Base-by-base conservation (phyloP, 1,284 basidiomycete genomes). In the Puccinia triticina region DNA sequence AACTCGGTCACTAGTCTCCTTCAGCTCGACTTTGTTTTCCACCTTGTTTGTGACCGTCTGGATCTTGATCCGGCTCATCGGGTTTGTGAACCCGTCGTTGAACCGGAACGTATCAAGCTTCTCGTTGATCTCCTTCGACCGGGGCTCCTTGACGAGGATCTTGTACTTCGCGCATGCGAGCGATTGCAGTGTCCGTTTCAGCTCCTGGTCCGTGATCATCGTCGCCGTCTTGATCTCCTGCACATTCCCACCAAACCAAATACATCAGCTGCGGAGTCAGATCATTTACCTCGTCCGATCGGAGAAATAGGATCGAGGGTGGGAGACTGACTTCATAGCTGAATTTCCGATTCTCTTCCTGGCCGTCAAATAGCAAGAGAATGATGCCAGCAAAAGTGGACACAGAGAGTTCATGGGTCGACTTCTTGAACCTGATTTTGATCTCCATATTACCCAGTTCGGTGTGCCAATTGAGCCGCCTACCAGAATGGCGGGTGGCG, bases 91-190 rank as follows among this genome's bases (percentile, higher is more conserved):
- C 71, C 90, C 90, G 21, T 88, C 86, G 85, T 99, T 98, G 90
- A 98, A 99, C 0, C 92, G 91, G 87, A 99, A 99, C 0, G 90
- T 89, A 86, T 99, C 97, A 21, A 88, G 89, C 0, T 89, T 85
- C 80, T 91, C 88, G 43, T 74, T 55, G 64, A 99, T 90, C 55
- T 98, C 95, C 53, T 95, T 91, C 2, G 94, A 91, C 73, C 93
- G 91, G 0, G 97, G 97, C 84, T 93, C 92, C 86, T 99, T 99
- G 86, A 92, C 93, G 83, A 99, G 88, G 50, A 99, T 90, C 86
- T 96, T 95, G 89, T 91, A 96, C 87, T 97, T 99, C n/a, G 93
- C 95, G 86, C 96, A 99, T 0, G 97, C 96, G 16, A 99, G 90
- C 0, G 95, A 96, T 87, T 99, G 97, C 12, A 99, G 90, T 83